Conservation (phyloP, 371 early-diverging fungal genomes). For the Dinochytrium kinnereticum region DNA sequence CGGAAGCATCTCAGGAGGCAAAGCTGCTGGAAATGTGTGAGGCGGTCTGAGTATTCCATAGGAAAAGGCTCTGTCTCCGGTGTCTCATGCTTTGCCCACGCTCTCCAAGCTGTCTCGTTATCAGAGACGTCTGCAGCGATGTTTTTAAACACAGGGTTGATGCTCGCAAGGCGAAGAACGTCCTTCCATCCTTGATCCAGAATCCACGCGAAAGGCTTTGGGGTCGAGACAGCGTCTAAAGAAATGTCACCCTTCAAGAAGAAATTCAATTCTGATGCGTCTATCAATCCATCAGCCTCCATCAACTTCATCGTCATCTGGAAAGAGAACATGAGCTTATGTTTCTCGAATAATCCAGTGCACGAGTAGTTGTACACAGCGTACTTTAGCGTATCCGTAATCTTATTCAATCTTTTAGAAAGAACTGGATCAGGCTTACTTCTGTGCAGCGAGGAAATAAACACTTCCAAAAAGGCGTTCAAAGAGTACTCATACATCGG, state of each 20-base stretch:
- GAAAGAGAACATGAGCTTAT: slow-evolving; percentile 69
- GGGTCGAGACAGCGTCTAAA: slow-evolving; percentile 50
- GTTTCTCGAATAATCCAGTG: slow-evolving; percentile 65
- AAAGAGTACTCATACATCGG: slow-evolving; percentile 70
- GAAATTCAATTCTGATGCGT: slow-evolving; percentile 60
- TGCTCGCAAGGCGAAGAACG: slow-evolving; percentile 44
- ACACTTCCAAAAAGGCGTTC: slow-evolving; percentile 64
- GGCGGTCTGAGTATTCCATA: slow-evolving; percentile 49
- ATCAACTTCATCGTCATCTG: slow-evolving; percentile 66
- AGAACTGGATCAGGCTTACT: slow-evolving; percentile 63
- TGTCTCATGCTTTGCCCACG: slow-evolving; percentile 57
- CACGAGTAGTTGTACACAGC: slow-evolving; percentile 67
- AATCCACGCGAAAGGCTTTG: slow-evolving; percentile 60
- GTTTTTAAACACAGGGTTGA: slow-evolving; percentile 50
- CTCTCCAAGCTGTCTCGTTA: slow-evolving; percentile 52
- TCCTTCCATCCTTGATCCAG: slow-evolving; percentile 65
- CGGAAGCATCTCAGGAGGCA: slow-evolving; percentile 65
- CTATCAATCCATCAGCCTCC: slow-evolving; percentile 62
- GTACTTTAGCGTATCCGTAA: slow-evolving; percentile 65
- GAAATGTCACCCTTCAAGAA: slow-evolving; percentile 67
- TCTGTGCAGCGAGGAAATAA: slow-evolving; percentile 53
- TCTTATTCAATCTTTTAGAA: slow-evolving; percentile 58
- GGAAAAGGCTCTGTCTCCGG: slow-evolving; percentile 58
- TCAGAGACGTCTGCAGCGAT: slow-evolving; percentile 46
- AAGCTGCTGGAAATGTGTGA: slow-evolving; percentile 59